phyloP scores from a whole-genome alignment of 2,329 filamentous ascomycete species.

The Chaetomiaceae sp. region DNA sequence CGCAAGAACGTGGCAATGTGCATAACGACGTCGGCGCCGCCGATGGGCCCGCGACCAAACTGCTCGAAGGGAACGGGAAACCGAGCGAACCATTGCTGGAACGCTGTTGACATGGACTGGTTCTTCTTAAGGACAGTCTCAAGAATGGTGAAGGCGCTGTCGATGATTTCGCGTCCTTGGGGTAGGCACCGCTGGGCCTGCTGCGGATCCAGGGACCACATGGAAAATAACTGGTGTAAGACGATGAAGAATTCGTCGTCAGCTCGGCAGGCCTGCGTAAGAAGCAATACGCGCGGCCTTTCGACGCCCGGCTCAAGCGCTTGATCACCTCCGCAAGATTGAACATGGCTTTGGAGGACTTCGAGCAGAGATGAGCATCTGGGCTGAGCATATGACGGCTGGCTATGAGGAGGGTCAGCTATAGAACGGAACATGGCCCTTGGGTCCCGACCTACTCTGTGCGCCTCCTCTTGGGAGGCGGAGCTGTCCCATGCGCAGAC shows the following conservation, averaged over 20 bases:
- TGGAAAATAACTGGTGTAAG: slow-evolving; percentile 60
- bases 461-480: slow-evolving; percentile 18
- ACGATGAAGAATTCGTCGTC: slow-evolving; percentile 59
- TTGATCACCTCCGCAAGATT: slow-evolving; percentile 21
- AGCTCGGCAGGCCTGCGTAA: slow-evolving; percentile 48
- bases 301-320: slow-evolving; percentile 31
- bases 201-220: slow-evolving; percentile 39
- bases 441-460: slow-evolving; percentile 13
- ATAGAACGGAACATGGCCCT: not conserved
- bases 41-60: slow-evolving; percentile 9
- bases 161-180: slow-evolving; percentile 25
- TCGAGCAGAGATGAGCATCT: slow-evolving; percentile 1
- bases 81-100: slow-evolving; percentile 31
- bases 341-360: slow-evolving; percentile 10
- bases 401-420: not conserved
- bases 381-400: not conserved
- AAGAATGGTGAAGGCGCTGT: slow-evolving; percentile 32
- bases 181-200: slow-evolving; percentile 34
- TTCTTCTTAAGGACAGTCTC: slow-evolving; percentile 35
- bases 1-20: slow-evolving; percentile 41
- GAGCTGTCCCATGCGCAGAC: not conserved
- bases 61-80: slow-evolving; percentile 30
- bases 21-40: slow-evolving; percentile 20
- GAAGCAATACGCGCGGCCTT: slow-evolving; percentile 44
- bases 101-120: slow-evolving; percentile 23